A percentile compares a stretch with the other conserved stretches of the same genome.
phyloP scores from a whole-genome alignment of 106 monocot species.

The Acorus gramineus region DNA sequence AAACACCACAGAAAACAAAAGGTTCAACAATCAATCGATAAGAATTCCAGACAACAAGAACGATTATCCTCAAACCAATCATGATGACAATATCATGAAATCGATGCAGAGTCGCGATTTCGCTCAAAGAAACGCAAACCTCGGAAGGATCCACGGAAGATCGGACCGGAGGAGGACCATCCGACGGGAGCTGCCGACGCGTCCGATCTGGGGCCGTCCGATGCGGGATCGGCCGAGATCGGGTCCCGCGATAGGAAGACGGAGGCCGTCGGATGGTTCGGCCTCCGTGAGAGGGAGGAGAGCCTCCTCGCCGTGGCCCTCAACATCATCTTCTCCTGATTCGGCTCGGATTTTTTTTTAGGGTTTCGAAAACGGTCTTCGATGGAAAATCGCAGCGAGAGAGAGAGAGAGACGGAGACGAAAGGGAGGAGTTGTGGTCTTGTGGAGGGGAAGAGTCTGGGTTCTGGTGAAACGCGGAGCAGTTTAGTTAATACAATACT shows the following conservation, averaged over 20 bases:
- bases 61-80: too few species aligned
- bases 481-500: too few species aligned
- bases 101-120: too few species aligned
- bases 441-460: too few species aligned
- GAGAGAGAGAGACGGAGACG: neutral
- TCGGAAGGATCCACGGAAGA: constrained; percentile 17
- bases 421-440: neutral
- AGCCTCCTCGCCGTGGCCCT: constrained; percentile 29
- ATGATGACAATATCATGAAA: too few species aligned
- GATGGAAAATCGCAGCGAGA: neutral
- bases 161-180: neutral
- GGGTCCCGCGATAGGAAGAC: constrained; percentile 13
- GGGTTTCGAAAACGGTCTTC: too few species aligned
- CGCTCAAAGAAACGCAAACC: constrained; percentile 5
- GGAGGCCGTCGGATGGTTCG: constrained; percentile 9
- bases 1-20: too few species aligned
- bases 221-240: constrained; percentile 2
- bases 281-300: constrained; percentile 16
- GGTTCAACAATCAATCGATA: too few species aligned
- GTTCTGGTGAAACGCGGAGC: too few species aligned
- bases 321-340: constrained; percentile 18
- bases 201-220: constrained; percentile 4
- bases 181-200: neutral
- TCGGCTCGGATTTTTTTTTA: constrained; percentile 1
- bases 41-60: too few species aligned